phyloP scores from a whole-genome alignment of 371 early-diverging fungal species.

The Rhizopus stolonifer region DNA sequence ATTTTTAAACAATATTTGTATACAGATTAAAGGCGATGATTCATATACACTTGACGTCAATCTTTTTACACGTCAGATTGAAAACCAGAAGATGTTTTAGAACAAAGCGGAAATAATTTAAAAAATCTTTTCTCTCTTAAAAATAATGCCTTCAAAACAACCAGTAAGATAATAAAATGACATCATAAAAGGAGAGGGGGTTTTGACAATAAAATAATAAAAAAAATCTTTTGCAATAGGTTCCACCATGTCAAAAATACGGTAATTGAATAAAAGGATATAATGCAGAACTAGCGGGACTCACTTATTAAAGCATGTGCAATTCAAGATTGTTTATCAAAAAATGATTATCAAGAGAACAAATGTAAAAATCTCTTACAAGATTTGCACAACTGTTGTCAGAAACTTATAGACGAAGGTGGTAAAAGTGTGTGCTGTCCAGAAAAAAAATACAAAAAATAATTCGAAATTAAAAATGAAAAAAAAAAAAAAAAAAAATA shows the following conservation, averaged over 20 bases:
- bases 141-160: conserved; percentile 3
- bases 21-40: too few relatives aligned
- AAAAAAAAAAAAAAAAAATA: conserved; percentile 1
- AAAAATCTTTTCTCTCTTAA: conserved; percentile 5
- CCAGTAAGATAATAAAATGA: background rate
- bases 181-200: background rate
- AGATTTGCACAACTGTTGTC: conserved; percentile 63
- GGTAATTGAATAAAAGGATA: conserved; percentile 20
- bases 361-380: conserved; percentile 58
- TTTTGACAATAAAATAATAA: background rate
- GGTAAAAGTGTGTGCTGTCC: conserved; percentile 69
- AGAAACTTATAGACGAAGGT: conserved; percentile 50
- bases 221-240: background rate
- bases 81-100: too few relatives aligned
- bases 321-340: conserved; percentile 68
- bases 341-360: conserved; percentile 66
- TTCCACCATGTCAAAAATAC: conserved; percentile 33
- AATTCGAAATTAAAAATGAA: background rate
- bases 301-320: conserved; percentile 58
- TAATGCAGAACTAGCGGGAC: background rate
- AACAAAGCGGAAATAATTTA: background rate
- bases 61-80: background rate
- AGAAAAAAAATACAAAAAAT: conserved; percentile 45
- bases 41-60: too few relatives aligned
- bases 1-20: too few relatives aligned